Base-by-base conservation (phyloP, 306 rosid genomes). In the Ceratonia siliqua region DNA sequence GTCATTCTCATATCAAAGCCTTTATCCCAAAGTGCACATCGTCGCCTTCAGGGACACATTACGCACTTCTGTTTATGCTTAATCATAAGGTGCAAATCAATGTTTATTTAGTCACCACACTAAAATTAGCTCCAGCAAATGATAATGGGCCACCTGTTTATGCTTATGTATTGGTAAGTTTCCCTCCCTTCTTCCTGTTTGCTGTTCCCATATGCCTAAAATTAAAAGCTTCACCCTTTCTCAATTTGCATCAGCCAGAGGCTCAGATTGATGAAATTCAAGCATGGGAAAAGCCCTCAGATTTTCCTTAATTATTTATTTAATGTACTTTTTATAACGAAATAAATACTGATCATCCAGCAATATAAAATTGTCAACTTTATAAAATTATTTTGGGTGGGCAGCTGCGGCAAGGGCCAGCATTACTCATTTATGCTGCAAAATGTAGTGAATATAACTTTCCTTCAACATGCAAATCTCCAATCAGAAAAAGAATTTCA, bases 261-360 rank as follows among this genome's bases (percentile, higher is more conserved):
- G 4, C 57, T 65, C 68, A 36, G 62, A 57, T 68, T 32, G 3
- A 11, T 7, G 20, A 76, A 69, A 74, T 68, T 52, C 57, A 66
- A 70, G 48, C 22, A 87, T 91, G 97, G 97, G 90, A 57, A 93
- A 87, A 38, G 91, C 89, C 36, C 75, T 89, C 8, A 80, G 88
- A 61, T 84, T 72, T 50, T 1, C 61, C 35, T 54, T 25, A 24
- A n/a, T n/a, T 46, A 8, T n/a, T 46, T 15, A 35, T 56, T 27
- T 27, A 28, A 14, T 2, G 39, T 14, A 13, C 5, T 27, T 28
- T 27, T 57, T 7, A 6, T 5, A 13, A n/a, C 39, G 25, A 55
- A 56, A 57, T 2, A 15, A 10, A 8, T 9, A 12, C 13, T 10
- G 8, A 22, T 3, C 30, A 54, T 54, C n/a, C 8, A 24, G 15